phyloP scores from a whole-genome alignment of 345 rosid species.

The Citrus maxima region DNA sequence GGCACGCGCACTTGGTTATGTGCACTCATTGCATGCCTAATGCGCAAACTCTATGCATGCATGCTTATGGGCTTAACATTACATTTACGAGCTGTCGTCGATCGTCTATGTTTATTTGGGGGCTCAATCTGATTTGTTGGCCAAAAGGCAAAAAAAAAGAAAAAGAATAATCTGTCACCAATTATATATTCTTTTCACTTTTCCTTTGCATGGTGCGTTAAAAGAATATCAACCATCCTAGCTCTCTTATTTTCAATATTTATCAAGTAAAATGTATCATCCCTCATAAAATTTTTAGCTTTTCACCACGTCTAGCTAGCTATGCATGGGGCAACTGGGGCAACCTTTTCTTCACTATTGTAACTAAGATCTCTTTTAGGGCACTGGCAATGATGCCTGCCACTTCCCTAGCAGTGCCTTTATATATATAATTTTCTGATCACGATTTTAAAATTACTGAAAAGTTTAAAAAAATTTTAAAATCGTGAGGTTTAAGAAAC shows the following conservation, averaged over 20 bases:
- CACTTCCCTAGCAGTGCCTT: constrained; percentile 11
- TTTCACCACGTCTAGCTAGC: neutral
- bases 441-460: no score
- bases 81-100: neutral
- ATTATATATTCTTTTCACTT: neutral
- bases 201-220: neutral
- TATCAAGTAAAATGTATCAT: neutral
- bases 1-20: constrained; percentile 38
- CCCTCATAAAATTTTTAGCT: neutral
- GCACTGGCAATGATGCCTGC: constrained; percentile 32
- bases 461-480: no score
- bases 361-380: constrained; percentile 15
- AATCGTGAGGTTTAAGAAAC: rapidly evolving
- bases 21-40: constrained; percentile 16
- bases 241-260: neutral
- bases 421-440: no score
- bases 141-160: neutral
- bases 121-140: constrained; percentile 14
- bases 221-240: neutral
- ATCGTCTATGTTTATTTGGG: constrained; percentile 8
- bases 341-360: neutral
- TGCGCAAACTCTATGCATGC: constrained; percentile 15
- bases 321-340: constrained; percentile 4
- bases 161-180: no score
- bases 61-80: constrained; percentile 7